Percentiles rank a stretch among this genome's conserved stretches.
phyloP scores from a whole-genome alignment of 208 protist genomes.

The Wallacemonas collosoma region DNA sequence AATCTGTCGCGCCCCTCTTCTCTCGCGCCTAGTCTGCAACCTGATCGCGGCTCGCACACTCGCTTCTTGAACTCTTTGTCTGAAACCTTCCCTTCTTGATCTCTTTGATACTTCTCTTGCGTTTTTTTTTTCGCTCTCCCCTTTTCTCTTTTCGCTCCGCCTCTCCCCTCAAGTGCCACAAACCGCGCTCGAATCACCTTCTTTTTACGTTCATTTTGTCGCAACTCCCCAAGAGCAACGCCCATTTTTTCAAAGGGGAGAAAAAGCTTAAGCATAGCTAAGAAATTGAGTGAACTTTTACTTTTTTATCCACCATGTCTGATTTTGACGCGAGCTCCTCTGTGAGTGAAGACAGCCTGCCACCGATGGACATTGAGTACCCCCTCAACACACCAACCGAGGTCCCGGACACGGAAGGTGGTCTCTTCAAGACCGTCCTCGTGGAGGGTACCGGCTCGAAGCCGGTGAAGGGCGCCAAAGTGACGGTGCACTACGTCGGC shows the following conservation, averaged over 20 bases:
- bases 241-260: background rate
- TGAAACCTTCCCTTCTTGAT: background rate
- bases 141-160: background rate
- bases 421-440: slow-evolving; percentile 82
- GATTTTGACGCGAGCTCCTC: slow-evolving; percentile 14
- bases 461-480: slow-evolving; percentile 80
- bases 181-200: background rate
- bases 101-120: slow-evolving; percentile 9
- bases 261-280: too few species aligned
- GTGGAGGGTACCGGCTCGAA: slow-evolving; percentile 68
- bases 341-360: slow-evolving; percentile 67
- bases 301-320: slow-evolving; percentile 12
- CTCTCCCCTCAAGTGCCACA: too few species aligned
- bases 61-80: background rate
- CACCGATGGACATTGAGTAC: slow-evolving; percentile 69
- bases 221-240: slow-evolving; percentile 7
- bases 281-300: too few species aligned
- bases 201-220: slow-evolving; percentile 10
- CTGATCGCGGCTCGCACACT: too few species aligned
- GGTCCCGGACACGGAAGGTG: slow-evolving; percentile 72
- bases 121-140: slow-evolving; percentile 16
- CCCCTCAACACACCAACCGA: slow-evolving; percentile 69
- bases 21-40: too few species aligned
- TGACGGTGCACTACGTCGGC: slow-evolving; percentile 91
- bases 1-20: too few species aligned